Evolutionary conservation across 164 flowering plant genomes (phyloP), one percentile per base, ranked within the genome.

Genomic region (Chimonanthus salicifolius): DNA sequence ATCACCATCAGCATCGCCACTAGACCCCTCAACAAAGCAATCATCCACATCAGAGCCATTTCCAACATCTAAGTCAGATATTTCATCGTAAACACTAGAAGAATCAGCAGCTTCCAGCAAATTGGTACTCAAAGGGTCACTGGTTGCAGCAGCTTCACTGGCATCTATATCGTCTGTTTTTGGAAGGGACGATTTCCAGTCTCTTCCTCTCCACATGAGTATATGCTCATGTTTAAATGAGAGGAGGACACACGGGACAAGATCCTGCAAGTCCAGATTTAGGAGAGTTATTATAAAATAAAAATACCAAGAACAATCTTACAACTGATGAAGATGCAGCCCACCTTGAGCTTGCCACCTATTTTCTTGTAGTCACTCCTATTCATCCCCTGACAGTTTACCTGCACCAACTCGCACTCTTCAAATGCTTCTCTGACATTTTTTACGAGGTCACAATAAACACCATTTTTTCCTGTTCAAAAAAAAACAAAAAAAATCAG

Each of bases 391-490:
- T 86, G 81, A 72, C 99, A 95, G 74, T 92, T 84, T 54, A 95
- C 88, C 47, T 89, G 83, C 49, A 87, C 98, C 77, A 92, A 75
- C 72, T 92, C 98, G 84, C 99, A 95, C 49, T 78, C 99, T 85
- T 91, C 97, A 84, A 92, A 95, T 74, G 98, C 97, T 82, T 95
- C 98, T 77, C 86, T 86, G 7, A 94, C 93, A 78, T 84, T 71
- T 16, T 74, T 80, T 13, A 82, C 92, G 18, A 95, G 87, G 75
- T 86, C 75, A 67, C 72, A 74, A 74, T 93, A 95, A 3, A 92
- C 91, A 62, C 98, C 98, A 81, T 91, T 93, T 83, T 90, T 92
- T 3, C 82, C 85, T 83, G 81, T 76, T 69, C 63, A 76, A 70
- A 16, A 68, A 8, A 9, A 7, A 18, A 6, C n/a, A 66, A 33